These are phyloP conservation scores for Lagenaria siceraria DNA, from an alignment of 306 rosid genomes.

Conservation along the genomic window DNA sequence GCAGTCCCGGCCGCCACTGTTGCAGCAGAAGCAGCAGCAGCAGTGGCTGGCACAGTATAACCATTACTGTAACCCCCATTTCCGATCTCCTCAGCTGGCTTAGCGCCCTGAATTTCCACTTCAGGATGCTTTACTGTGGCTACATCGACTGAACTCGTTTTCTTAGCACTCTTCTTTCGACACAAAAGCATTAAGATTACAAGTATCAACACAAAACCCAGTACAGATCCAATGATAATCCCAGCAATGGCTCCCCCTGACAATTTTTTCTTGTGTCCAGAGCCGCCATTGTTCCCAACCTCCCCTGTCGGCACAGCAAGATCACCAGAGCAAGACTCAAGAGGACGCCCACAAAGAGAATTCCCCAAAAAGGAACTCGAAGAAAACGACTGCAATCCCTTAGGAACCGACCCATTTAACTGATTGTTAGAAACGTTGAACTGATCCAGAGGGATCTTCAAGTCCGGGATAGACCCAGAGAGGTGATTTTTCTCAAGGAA, in stretches of 20 bases:
- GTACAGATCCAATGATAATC: conserved; percentile 30
- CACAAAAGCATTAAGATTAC: conserved; percentile 20
- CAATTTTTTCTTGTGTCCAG: conserved; percentile 8
- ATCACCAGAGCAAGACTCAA: conserved; percentile 22
- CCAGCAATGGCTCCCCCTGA: conserved; percentile 39
- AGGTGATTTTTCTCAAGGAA: conserved; percentile 27
- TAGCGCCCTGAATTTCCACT: conserved; percentile 11
- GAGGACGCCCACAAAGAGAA: conserved; percentile 28
- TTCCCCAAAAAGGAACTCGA: conserved; percentile 23
- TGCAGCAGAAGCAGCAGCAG: conserved; percentile 8
- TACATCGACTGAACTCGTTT: conserved; percentile 27
- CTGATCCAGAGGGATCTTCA: conserved; percentile 25
- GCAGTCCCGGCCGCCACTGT: conserved; percentile 17
- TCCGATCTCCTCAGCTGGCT: conserved; percentile 12
- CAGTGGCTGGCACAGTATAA: conserved; percentile 14
- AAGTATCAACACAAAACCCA: conserved; percentile 15
- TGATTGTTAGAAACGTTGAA: conserved; percentile 31
- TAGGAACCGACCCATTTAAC: conserved; percentile 32
- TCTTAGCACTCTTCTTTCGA: conserved; percentile 25
- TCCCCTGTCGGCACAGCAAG: background rate
- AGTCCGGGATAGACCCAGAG: conserved; percentile 21
- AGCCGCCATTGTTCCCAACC: background rate
- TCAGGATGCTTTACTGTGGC: conserved; percentile 27
- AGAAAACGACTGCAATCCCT: conserved; percentile 11
- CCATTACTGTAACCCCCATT: conserved; percentile 16